Percentiles rank a stretch among this genome's conserved stretches.
These are phyloP conservation scores for Salix brachista DNA, from an alignment of 345 rosid species.

Conservation along the genomic window DNA sequence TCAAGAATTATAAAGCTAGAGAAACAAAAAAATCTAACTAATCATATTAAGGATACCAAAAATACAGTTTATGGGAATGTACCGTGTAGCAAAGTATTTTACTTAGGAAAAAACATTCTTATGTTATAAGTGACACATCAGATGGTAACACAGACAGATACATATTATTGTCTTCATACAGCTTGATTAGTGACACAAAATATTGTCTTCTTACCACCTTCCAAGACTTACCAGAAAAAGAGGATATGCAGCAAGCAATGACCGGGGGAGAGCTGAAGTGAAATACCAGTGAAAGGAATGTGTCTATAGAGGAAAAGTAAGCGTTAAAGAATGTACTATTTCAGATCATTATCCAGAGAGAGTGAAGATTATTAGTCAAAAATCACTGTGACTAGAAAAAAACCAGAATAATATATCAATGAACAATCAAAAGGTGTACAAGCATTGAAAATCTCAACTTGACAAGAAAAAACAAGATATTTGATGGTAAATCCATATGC, in stretches of 20 bases:
- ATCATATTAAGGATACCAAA: too few species aligned
- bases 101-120: too few species aligned
- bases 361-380: neutral
- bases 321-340: constrained; percentile 35
- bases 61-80: too few species aligned
- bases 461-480: neutral
- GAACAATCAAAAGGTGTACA: neutral
- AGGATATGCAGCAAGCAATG: constrained; percentile 80
- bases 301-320: constrained; percentile 46
- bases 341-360: neutral
- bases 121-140: too few species aligned
- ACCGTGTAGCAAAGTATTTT: too few species aligned
- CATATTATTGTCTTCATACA: too few species aligned
- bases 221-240: constrained; percentile 65
- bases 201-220: neutral
- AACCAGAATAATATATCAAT: neutral
- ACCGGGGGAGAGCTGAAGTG: constrained; percentile 93
- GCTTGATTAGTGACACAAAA: neutral
- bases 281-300: constrained; percentile 89
- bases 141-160: too few species aligned
- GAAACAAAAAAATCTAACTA: too few species aligned
- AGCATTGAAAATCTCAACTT: neutral
- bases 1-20: too few species aligned
- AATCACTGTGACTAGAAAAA: neutral
- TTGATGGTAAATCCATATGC: neutral